Base-by-base conservation (phyloP, 2,329 filamentous ascomycete genomes). In the Diaporthe sp. region DNA sequence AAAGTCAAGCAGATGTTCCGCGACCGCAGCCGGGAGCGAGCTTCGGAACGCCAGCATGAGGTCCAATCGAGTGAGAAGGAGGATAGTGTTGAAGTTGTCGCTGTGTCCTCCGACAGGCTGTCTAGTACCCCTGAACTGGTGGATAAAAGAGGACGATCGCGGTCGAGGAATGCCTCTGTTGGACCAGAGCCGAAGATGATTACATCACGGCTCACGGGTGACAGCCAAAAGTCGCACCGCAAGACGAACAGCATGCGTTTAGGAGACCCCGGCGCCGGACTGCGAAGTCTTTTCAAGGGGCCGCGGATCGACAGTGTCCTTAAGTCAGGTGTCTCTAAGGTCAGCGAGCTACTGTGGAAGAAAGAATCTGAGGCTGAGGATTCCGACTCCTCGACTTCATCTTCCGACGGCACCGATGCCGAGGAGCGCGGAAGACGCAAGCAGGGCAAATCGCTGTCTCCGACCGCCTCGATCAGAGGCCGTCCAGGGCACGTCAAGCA, bases 211-310 rank as follows among this genome's bases (percentile, higher is more conserved):
- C 81, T 83, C 69, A 84, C 85, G 22, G 86, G 87, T 34, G 87
- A 89, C 74, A 87, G 82, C 78, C 86, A 85, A 80, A 91, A 86
- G 77, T 85, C 86, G 61, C 86, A 87, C 76, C 84, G 85, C 76
- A 88, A 86, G 59, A 83, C 86, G 37, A 86, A 86, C 28, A 92
- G 89, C 79, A 78, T 88, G n/a, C 86, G 85, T 31, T 82, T 85
- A 25, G 86, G 82, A 73, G 86, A 89, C 72, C 81, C 84, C 53
- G 91, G 90, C 13, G 76, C 78, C 25, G 91, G 90, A 49, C 87
- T 95, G 12, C 91, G 92, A 57, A 92, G 93, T 9, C 92, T 98
- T 65, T 93, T 98, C 84, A 96, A 95, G 84, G 93, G 92, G 3
- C 90, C 92, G 68, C 89, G 94, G 73, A 92, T 96, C 77, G 94